phyloP scores from a whole-genome alignment of 148 eudicot genomes.

The Rhododendron mucronatum region DNA sequence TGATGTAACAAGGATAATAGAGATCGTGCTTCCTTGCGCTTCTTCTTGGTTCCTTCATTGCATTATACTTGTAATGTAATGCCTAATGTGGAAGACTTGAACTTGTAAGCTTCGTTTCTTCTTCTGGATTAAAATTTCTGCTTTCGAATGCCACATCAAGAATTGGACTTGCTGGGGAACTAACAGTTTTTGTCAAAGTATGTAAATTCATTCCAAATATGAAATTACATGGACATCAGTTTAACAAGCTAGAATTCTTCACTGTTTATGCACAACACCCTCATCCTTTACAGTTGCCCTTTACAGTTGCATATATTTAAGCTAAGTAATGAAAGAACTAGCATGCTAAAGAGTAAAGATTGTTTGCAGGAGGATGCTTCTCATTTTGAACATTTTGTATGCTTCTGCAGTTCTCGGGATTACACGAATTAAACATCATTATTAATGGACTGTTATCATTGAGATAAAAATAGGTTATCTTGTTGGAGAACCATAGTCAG shows the following conservation, averaged over 20 bases:
- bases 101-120: background rate
- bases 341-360: background rate
- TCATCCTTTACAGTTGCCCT: background rate
- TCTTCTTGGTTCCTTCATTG: background rate
- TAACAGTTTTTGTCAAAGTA: background rate
- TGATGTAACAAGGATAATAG: conserved; percentile 65
- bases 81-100: background rate
- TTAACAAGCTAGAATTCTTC: background rate
- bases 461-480: background rate
- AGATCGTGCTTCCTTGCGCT: background rate
- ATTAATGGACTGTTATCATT: background rate
- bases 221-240: background rate
- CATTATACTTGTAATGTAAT: background rate
- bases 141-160: background rate
- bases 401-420: background rate
- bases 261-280: background rate
- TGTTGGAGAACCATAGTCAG: background rate
- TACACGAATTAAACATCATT: background rate
- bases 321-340: background rate
- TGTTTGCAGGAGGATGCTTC: background rate
- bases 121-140: background rate
- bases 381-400: background rate
- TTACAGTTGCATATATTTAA: background rate
- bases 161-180: background rate
- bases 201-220: background rate